Evolutionary conservation across 441 rosid species (phyloP).

Genomic region (Brassica balearica): DNA sequence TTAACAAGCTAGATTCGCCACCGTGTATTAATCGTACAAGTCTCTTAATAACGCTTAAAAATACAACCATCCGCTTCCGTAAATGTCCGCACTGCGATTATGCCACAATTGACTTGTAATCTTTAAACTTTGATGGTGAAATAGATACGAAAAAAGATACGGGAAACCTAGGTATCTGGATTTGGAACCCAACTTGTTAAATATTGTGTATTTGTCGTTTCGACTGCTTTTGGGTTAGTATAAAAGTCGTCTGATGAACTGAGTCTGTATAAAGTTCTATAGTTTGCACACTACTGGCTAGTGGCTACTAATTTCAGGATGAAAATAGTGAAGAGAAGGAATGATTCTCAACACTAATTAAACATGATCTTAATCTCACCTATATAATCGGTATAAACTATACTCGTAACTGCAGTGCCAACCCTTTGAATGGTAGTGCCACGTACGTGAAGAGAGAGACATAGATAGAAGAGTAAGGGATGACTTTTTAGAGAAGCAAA

Average conservation of each 20-base stretch:
- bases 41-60: too few species aligned
- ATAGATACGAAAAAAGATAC: not conserved
- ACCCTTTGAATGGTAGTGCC: constrained; percentile 26
- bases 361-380: constrained; percentile 26
- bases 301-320: not conserved
- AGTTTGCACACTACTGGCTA: not conserved
- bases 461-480: not conserved
- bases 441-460: constrained; percentile 16
- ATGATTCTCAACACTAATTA: constrained; percentile 5
- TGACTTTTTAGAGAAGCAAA: constrained; percentile 32
- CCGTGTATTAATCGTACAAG: too few species aligned
- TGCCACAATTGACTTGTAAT: too few species aligned
- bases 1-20: too few species aligned
- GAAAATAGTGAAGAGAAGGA: not conserved
- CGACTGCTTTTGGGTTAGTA: not conserved
- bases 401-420: constrained; percentile 21
- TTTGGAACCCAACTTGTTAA: not conserved
- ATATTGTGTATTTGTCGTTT: not conserved
- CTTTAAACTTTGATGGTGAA: not conserved
- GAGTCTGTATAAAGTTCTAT: not conserved
- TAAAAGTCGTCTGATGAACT: not conserved
- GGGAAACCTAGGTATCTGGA: not conserved
- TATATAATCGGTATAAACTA: constrained; percentile 34
- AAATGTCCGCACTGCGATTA: too few species aligned
- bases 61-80: too few species aligned